Percentiles rank a stretch among this genome's conserved stretches.
These are phyloP conservation scores for Wickerhamiella australiensis DNA, from an alignment of 805 yeast genomes.

Conservation along the genomic window DNA sequence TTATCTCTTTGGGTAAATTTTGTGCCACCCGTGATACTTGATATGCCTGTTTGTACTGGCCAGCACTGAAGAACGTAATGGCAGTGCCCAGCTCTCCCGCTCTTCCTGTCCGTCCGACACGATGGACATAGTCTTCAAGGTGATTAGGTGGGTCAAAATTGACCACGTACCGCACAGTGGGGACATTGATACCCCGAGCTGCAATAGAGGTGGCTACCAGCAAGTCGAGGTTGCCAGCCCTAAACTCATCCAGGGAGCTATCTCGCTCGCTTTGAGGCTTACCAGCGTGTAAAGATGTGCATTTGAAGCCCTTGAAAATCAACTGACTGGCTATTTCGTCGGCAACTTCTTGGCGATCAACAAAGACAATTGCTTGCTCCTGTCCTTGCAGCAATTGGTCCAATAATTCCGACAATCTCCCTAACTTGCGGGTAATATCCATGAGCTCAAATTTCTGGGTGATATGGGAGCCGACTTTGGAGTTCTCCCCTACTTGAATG, in stretches of 20 bases:
- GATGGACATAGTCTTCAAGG: slow-evolving; percentile 89
- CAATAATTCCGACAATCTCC: slow-evolving; percentile 42
- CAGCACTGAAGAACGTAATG: slow-evolving; percentile 55
- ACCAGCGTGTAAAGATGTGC: slow-evolving; percentile 81
- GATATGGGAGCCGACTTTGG: slow-evolving; percentile 71
- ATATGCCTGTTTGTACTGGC: slow-evolving; percentile 50
- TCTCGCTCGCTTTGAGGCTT: slow-evolving; percentile 77
- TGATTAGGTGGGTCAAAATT: slow-evolving; percentile 77
- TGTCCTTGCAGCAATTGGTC: slow-evolving; percentile 32
- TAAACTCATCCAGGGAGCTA: slow-evolving; percentile 58
- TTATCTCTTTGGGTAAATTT: background rate
- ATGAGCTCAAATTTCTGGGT: slow-evolving; percentile 52
- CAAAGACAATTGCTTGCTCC: slow-evolving; percentile 55
- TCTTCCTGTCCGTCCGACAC: slow-evolving; percentile 93
- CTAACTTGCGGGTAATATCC: slow-evolving; percentile 44
- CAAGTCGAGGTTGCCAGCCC: slow-evolving; percentile 43
- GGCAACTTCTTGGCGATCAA: slow-evolving; percentile 79
- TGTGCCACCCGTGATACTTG: slow-evolving; percentile 36
- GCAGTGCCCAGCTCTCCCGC: slow-evolving; percentile 70
- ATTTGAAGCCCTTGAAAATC: slow-evolving; percentile 40
- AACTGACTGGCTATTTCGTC: slow-evolving; percentile 53
- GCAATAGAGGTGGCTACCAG: slow-evolving; percentile 88
- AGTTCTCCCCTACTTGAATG: slow-evolving; percentile 66
- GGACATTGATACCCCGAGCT: slow-evolving; percentile 92
- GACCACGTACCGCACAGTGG: slow-evolving; percentile 64